A percentile compares a stretch with the other conserved stretches of the same genome.
These are phyloP conservation scores for Tricholoma hemisulphureum DNA, from an alignment of 768 basidiomycete genomes.

Conservation along the genomic window DNA sequence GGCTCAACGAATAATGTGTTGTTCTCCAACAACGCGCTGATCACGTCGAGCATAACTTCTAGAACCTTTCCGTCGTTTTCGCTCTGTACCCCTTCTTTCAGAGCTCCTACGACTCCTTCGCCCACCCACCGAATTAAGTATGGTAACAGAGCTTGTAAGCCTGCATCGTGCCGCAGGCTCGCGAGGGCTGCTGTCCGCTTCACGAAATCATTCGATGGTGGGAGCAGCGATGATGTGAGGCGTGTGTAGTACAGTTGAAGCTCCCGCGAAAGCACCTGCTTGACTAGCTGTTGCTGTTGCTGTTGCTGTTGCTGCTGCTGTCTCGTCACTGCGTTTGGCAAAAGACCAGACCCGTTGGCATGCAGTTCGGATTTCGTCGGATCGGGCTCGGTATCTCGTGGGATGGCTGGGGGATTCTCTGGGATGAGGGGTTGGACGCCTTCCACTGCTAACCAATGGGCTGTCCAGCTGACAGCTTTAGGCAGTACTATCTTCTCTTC, in stretches of 20 bases:
- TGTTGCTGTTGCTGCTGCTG: slow-evolving; percentile 45
- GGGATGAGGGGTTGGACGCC: slow-evolving; percentile 28
- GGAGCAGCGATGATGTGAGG: slow-evolving; percentile 80
- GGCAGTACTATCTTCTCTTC: slow-evolving; percentile 84
- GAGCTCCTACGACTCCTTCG: slow-evolving; percentile 73
- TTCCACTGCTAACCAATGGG: slow-evolving; percentile 98
- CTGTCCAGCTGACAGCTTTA: slow-evolving; percentile 81
- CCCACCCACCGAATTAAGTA: slow-evolving; percentile 95
- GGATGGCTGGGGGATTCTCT: slow-evolving; percentile 23
- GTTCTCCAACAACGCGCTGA: slow-evolving; percentile 79
- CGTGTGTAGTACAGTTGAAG: slow-evolving; percentile 93
- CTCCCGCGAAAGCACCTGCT: slow-evolving; percentile 90
- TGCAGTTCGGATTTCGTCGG: slow-evolving; percentile 31
- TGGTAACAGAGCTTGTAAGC: slow-evolving; percentile 85
- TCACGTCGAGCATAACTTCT: slow-evolving; percentile 81
- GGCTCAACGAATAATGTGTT: slow-evolving; percentile 91
- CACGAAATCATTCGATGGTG: slow-evolving; percentile 60
- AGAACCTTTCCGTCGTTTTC: slow-evolving; percentile 71
- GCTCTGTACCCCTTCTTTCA: slow-evolving; percentile 54
- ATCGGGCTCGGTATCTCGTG: slow-evolving; percentile 26
- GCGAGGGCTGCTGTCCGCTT: slow-evolving; percentile 89
- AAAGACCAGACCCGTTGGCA: slow-evolving; percentile 16
- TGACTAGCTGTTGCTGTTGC: slow-evolving; percentile 76
- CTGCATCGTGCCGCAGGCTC: slow-evolving; percentile 85
- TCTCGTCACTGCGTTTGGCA: slow-evolving; percentile 29